Evolutionary conservation across 768 basidiomycete species (phyloP).

Genomic region (Leccinellum rugosiceps): DNA sequence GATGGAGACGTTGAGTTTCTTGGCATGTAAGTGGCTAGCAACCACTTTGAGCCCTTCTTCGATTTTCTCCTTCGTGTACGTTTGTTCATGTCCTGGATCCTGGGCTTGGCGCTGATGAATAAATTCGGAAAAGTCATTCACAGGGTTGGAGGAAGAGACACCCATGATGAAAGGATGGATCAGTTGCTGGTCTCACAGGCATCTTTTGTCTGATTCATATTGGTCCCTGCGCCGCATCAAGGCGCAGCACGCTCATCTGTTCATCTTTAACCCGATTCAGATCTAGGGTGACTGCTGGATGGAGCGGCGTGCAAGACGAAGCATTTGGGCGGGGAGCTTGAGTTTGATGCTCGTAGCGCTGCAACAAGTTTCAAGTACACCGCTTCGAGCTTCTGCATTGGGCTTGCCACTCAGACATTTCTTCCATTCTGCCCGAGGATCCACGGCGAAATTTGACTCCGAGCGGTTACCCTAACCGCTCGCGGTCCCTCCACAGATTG

Average conservation of each 20-base stretch:
- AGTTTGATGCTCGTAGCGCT: not conserved
- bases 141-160: not conserved
- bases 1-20: constrained; percentile 2
- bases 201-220: not conserved
- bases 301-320: no score
- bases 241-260: not conserved
- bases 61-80: constrained; percentile 3
- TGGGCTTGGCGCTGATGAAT: not conserved
- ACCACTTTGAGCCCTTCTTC: constrained; percentile 3
- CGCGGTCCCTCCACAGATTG: not conserved
- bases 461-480: not conserved
- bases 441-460: not conserved
- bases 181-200: not conserved
- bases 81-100: not conserved
- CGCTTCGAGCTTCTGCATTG: not conserved
- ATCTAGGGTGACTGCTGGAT: not conserved
- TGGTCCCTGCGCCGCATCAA: not conserved
- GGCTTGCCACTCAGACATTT: not conserved
- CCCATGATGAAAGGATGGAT: not conserved
- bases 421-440: not conserved
- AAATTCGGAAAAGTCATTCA: not conserved
- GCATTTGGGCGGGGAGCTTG: not conserved
- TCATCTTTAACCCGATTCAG: not conserved
- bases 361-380: not conserved
- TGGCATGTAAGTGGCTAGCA: constrained; percentile 1